Evolutionary conservation across 176 grass and related monocot species (phyloP), one percentile per base, ranked within the genome.

Genomic region (Eleusine indica): DNA sequence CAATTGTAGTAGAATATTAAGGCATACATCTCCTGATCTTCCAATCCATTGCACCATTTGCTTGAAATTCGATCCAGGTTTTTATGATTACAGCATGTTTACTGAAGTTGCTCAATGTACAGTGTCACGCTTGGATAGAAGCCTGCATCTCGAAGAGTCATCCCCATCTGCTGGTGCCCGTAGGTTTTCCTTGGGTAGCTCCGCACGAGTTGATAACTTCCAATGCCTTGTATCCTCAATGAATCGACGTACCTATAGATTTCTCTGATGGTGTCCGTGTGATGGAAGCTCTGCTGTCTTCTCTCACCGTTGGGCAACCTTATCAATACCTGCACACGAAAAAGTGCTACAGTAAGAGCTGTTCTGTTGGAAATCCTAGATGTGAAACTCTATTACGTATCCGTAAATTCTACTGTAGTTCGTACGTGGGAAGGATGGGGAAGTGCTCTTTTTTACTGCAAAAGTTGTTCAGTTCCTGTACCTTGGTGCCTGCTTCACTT

Each of bases 291-390:
- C 73, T 91, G 86, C 48, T 75, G 80, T 9, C 52, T 84, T 42
- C 89, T 92, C 73, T 94, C 87, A 4, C 92, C 90, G 47, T 94
- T 92, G 48, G 92, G 92, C 58, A 94, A 87, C 71, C 92, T 89
- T 89, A 94, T 90, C 90, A 94, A 63, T 67, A 94, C 54, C 92
- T 94, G 81, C 84, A 89, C 1, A 0, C 29, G 1, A 29, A 12
- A 29, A 29, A 29, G 4, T 52, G 16, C 6, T 70, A 15, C 17
- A 51, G 30, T 80, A 58, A 43, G 65, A 14, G 52, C 32, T 77
- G 28, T 17, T 52, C 68, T 12, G 28, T 19, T 13, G 18, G 15
- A 9, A 47, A 62, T 7, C 49, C 30, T 51, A 4, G 4, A 19
- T 21, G 18, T 8, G 18, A 57, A 21, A 32, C 22, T 25, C n/a